Evolutionary conservation across 768 basidiomycete genomes (phyloP).

Genomic region (Daedalea quercina): DNA sequence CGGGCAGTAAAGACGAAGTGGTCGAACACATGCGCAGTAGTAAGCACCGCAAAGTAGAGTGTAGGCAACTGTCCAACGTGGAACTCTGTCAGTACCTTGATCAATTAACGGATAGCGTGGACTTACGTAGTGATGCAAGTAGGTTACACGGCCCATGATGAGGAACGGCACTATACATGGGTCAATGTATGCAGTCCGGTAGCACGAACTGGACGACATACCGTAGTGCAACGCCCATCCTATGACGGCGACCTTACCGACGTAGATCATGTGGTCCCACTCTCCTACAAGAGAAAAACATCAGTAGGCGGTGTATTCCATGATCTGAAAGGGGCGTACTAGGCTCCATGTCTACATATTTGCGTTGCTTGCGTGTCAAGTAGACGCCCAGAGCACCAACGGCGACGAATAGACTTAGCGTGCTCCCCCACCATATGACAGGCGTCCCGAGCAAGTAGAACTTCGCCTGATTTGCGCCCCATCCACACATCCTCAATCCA

Average conservation of each 20-base stretch:
- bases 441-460: slow-evolving; percentile 95
- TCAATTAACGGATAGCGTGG: not conserved
- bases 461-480: slow-evolving; percentile 83
- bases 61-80: slow-evolving; percentile 66
- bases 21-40: slow-evolving; percentile 86
- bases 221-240: slow-evolving; percentile 92
- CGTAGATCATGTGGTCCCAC: slow-evolving; percentile 94
- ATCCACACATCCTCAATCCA: slow-evolving; percentile 95
- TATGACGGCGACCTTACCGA: slow-evolving; percentile 82
- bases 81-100: not conserved
- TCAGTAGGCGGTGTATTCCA: not conserved
- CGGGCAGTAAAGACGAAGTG: slow-evolving; percentile 85
- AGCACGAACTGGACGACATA: slow-evolving; percentile 30
- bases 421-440: slow-evolving; percentile 83
- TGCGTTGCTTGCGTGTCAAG: slow-evolving; percentile 76
- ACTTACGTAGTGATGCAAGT: slow-evolving; percentile 92
- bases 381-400: slow-evolving; percentile 56
- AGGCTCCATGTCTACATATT: slow-evolving; percentile 86
- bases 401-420: slow-evolving; percentile 54
- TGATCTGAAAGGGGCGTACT: slow-evolving; percentile 40
- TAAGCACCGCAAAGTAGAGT: slow-evolving; percentile 92
- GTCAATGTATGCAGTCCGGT: not conserved
- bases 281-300: slow-evolving; percentile 43
- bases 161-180: slow-evolving; percentile 76
- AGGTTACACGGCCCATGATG: slow-evolving; percentile 96